phyloP scores from a whole-genome alignment of 805 yeast species.

The Millerozyma acaciae region DNA sequence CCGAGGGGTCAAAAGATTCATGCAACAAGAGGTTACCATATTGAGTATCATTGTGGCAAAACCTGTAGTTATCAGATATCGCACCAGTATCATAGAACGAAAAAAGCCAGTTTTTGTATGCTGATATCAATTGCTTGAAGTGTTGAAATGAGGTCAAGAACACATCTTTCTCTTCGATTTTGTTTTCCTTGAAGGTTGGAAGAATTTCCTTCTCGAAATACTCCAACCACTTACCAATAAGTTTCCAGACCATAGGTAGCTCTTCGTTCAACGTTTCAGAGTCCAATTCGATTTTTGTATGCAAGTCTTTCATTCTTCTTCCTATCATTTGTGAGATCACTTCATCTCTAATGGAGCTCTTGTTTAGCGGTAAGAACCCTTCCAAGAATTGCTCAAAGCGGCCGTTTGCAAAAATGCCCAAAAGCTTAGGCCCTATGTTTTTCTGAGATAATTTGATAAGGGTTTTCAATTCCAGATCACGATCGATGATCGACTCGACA shows the following conservation, averaged over 20 bases:
- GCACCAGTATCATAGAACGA: conserved; percentile 42
- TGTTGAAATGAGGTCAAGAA: conserved; percentile 45
- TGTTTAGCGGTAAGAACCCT: conserved; percentile 74
- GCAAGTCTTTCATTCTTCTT: conserved; percentile 94
- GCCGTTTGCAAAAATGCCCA: conserved; percentile 91
- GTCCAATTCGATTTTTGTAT: conserved; percentile 67
- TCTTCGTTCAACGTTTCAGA: conserved; percentile 44
- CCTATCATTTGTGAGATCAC: conserved; percentile 81
- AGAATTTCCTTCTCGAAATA: conserved; percentile 42
- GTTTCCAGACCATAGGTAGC: conserved; percentile 69
- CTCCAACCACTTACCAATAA: conserved; percentile 67
- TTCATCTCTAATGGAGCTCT: conserved; percentile 68
- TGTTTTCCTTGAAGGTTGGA: conserved; percentile 29
- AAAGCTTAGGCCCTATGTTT: conserved; percentile 81
- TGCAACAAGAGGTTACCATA: conserved; percentile 84
- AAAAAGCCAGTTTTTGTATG: conserved; percentile 63
- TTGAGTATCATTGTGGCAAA: conserved; percentile 96
- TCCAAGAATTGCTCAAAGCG: conserved; percentile 90
- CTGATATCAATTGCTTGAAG: conserved; percentile 46
- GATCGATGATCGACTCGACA: conserved; percentile 79
- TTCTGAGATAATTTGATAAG: conserved; percentile 69
- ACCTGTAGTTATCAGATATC: conserved; percentile 53
- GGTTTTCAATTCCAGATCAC: conserved; percentile 72
- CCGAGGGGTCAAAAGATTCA: conserved; percentile 49
- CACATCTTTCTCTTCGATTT: conserved; percentile 29